These are phyloP conservation scores for Cymbopogon citratus DNA, from an alignment of 176 grass and related monocot genomes.

Conservation along the genomic window DNA sequence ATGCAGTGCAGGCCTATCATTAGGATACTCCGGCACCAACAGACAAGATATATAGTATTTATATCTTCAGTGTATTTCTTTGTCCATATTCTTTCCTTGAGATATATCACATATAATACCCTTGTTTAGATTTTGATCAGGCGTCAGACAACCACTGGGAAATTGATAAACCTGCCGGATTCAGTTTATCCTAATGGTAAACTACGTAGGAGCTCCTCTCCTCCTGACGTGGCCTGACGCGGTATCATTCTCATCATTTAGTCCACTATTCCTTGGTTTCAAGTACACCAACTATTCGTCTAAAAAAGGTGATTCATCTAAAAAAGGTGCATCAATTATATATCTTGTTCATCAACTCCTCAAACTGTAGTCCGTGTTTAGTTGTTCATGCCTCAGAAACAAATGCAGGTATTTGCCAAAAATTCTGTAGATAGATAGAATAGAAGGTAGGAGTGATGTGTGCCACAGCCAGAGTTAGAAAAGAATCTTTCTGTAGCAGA, in stretches of 20 bases:
- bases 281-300: conserved; percentile 4
- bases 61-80: not conserved
- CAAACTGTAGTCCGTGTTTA: not conserved
- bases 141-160: not conserved
- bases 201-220: not conserved
- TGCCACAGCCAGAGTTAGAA: not conserved
- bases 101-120: not conserved
- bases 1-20: conserved; percentile 1
- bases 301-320: not conserved
- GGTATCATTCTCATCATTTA: not conserved
- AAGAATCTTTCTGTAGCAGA: not conserved
- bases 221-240: not conserved
- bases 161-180: not conserved
- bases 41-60: conserved; percentile 32
- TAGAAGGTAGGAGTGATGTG: not conserved
- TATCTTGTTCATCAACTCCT: not conserved
- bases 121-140: conserved; percentile 11
- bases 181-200: conserved; percentile 11
- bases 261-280: not conserved
- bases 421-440: not conserved
- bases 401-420: not conserved
- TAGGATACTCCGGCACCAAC: conserved; percentile 32
- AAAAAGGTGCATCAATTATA: not conserved
- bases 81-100: not conserved
- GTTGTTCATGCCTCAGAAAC: not conserved